phyloP scores from a whole-genome alignment of 345 rosid genomes.

The Corchorus capsularis region DNA sequence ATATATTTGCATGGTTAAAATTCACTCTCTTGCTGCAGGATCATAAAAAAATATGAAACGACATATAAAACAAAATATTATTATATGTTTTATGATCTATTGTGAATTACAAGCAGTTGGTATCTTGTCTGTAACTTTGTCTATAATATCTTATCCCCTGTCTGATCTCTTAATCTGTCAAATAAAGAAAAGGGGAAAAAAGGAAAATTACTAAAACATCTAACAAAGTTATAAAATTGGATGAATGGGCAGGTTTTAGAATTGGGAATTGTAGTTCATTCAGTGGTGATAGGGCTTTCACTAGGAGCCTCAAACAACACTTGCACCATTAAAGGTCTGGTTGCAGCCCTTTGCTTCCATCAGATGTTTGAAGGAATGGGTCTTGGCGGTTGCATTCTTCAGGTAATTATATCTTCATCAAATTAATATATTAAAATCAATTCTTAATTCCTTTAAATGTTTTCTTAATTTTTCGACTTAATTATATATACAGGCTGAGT shows the following conservation, averaged over 20 bases:
- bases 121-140: too few relatives aligned
- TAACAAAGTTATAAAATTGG: background rate
- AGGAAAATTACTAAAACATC: too few relatives aligned
- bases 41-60: too few relatives aligned
- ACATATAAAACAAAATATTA: too few relatives aligned
- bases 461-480: background rate
- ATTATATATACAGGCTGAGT: conserved; percentile 47
- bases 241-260: conserved; percentile 57
- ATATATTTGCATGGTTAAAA: too few relatives aligned
- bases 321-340: conserved; percentile 67
- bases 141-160: too few relatives aligned
- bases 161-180: too few relatives aligned
- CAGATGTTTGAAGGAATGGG: conserved; percentile 95
- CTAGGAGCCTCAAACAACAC: conserved; percentile 71
- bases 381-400: conserved; percentile 81
- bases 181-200: too few relatives aligned
- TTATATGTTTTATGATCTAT: too few relatives aligned
- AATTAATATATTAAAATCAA: background rate
- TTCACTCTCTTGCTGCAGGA: too few relatives aligned
- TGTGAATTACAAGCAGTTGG: too few relatives aligned
- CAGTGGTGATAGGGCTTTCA: conserved; percentile 72
- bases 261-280: conserved; percentile 77
- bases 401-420: conserved; percentile 32
- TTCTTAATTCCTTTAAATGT: background rate
- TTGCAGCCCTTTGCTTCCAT: conserved; percentile 89